A percentile compares a stretch with the other conserved stretches of the same genome.
phyloP scores from a whole-genome alignment of 2,329 filamentous ascomycete genomes.

The Trichoderma gracile region DNA sequence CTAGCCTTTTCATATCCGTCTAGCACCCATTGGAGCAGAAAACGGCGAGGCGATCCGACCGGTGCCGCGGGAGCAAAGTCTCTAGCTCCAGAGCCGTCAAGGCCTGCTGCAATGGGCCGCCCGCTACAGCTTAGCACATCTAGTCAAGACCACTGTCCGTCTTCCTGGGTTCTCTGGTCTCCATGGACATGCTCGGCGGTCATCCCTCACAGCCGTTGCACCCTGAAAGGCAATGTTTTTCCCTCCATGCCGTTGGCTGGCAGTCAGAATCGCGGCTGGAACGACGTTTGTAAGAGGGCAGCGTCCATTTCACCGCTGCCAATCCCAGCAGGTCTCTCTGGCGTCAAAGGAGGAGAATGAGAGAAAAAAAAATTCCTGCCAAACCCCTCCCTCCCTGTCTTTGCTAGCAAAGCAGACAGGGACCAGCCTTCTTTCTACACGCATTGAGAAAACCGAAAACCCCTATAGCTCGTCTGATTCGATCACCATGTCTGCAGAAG shows the following conservation, averaged over 20 bases:
- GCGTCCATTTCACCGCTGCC: background rate
- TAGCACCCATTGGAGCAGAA: constrained; percentile 3
- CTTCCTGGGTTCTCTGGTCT: background rate
- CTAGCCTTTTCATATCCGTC: background rate
- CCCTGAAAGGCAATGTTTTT: background rate
- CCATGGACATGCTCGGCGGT: background rate
- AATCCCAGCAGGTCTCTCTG: background rate
- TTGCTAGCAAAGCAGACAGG: constrained; percentile 14
- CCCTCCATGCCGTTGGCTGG: background rate
- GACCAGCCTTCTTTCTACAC: constrained; percentile 21
- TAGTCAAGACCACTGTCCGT: background rate
- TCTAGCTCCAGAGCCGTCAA: constrained; percentile 14
- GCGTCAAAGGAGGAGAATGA: background rate
- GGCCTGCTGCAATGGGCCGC: constrained; percentile 17
- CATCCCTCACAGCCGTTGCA: too few relatives aligned
- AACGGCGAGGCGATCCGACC: constrained; percentile 20
- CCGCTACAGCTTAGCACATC: constrained; percentile 11
- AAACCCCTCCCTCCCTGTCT: constrained; percentile 15
- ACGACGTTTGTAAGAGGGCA: background rate
- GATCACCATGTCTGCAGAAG: constrained; percentile 10
- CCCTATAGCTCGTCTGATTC: constrained; percentile 21
- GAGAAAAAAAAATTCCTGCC: background rate
- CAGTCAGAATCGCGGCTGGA: background rate
- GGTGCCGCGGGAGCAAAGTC: constrained; percentile 23
- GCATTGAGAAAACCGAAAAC: constrained; percentile 10